These are phyloP conservation scores for Dendrobium chrysotoxum DNA, from an alignment of 106 monocot genomes.

Conservation along the genomic window DNA sequence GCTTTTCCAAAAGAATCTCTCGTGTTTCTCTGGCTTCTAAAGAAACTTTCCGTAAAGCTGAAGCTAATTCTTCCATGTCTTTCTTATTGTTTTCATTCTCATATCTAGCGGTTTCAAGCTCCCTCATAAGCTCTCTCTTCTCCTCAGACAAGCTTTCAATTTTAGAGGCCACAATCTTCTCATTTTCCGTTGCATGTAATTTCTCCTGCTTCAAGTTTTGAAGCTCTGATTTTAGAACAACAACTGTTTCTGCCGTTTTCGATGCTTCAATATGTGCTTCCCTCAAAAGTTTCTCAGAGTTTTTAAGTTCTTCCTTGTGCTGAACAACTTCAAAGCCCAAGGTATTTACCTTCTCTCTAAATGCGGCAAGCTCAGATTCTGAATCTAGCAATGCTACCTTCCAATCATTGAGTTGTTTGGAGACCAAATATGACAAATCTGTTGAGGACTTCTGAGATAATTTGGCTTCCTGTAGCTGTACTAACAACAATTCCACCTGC, in stretches of 20 bases:
- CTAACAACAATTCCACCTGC: constrained; percentile 9
- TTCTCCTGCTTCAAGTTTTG: constrained; percentile 2
- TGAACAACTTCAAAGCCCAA: constrained; percentile 34
- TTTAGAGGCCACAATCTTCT: constrained; percentile 14
- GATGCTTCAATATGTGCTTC: constrained; percentile 8
- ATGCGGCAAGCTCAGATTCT: constrained; percentile 20
- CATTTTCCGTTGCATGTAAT: not conserved
- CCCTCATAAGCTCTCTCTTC: no score
- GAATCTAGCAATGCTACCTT: constrained; percentile 16
- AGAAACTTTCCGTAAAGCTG: constrained; percentile 42
- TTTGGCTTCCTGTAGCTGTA: constrained; percentile 20
- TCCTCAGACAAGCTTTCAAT: no score
- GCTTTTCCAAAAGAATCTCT: constrained; percentile 25
- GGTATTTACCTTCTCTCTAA: constrained; percentile 25
- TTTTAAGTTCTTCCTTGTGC: not conserved
- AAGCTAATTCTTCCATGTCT: constrained; percentile 49
- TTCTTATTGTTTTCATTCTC: constrained; percentile 27
- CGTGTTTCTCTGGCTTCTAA: constrained; percentile 43
- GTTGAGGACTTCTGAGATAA: constrained; percentile 22
- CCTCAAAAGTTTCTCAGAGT: no score
- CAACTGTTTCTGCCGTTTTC: constrained; percentile 16
- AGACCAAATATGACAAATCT: constrained; percentile 10
- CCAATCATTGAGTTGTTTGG: constrained; percentile 24
- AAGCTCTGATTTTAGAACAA: constrained; percentile 19
- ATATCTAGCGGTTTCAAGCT: no score